Percentiles rank a stretch among this genome's conserved stretches.
Conservation (phyloP, 495 filamentous ascomycete genomes). For the Neurospora terricola region DNA sequence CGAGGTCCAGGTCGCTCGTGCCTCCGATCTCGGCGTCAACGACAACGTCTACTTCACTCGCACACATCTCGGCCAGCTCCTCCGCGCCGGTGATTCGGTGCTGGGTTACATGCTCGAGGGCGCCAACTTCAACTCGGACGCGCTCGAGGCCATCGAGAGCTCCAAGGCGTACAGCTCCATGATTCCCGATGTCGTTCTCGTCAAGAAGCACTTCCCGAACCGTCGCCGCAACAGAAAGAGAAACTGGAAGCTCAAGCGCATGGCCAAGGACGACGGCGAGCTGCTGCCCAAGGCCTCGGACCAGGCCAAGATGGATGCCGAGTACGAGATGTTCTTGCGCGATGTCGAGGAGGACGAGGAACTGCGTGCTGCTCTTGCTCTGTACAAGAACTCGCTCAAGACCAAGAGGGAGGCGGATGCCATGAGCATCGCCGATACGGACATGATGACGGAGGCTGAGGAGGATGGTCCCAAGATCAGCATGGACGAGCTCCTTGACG, state of each 20-base stretch:
- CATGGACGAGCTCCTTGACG: conserved; percentile 79
- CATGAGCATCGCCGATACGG: conserved; percentile 54
- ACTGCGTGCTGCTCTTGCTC: conserved; percentile 64
- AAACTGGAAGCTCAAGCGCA: conserved; percentile 88
- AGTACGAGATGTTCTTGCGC: conserved; percentile 94
- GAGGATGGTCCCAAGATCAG: conserved; percentile 64
- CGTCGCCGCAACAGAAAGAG: conserved; percentile 72
- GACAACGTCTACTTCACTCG: conserved; percentile 75
- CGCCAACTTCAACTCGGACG: conserved; percentile 80
- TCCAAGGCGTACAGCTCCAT: conserved; percentile 57
- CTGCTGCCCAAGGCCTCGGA: conserved; percentile 70
- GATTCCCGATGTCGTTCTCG: conserved; percentile 85
- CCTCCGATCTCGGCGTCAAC: conserved; percentile 82
- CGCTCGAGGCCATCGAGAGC: conserved; percentile 70
- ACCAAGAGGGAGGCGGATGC: conserved; percentile 34
- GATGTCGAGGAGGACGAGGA: conserved; percentile 96
- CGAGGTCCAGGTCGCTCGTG: conserved; percentile 77
- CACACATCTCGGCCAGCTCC: conserved; percentile 79
- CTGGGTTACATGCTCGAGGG: conserved; percentile 85
- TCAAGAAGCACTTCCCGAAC: conserved; percentile 91
- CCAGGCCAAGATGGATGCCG: conserved; percentile 70
- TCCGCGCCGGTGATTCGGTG: conserved; percentile 84
- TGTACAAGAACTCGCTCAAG: conserved; percentile 62
- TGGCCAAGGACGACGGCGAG: conserved; percentile 79
- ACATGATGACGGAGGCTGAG: conserved; percentile 59